Evolutionary conservation across 164 flowering plant genomes (phyloP).

Genomic region (Stephania japonica): DNA sequence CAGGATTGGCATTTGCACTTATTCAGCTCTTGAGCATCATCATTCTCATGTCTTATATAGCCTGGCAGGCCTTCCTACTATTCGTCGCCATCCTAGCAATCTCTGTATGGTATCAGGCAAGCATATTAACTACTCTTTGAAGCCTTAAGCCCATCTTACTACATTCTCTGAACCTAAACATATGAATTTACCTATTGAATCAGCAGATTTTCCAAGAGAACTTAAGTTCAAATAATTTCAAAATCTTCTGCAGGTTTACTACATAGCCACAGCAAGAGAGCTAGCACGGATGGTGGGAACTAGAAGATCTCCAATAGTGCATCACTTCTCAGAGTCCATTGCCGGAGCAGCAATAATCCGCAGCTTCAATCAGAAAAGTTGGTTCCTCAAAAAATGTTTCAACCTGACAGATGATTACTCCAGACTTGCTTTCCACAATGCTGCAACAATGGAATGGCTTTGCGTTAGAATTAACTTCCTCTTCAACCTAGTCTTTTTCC

Average conservation of each 20-base stretch:
- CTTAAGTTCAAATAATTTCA: neutral
- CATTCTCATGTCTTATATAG: slow-evolving; percentile 61
- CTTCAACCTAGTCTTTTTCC: slow-evolving; percentile 67
- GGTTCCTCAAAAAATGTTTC: slow-evolving; percentile 37
- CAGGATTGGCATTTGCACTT: slow-evolving; percentile 70
- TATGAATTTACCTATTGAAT: neutral
- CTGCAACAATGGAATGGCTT: slow-evolving; percentile 81
- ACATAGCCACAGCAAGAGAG: slow-evolving; percentile 70
- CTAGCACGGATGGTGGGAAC: slow-evolving; percentile 72
- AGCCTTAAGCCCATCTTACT: neutral
- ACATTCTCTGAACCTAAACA: neutral
- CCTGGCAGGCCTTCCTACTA: slow-evolving; percentile 66
- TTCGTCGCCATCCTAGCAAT: slow-evolving; percentile 44
- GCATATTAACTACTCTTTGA: slow-evolving; percentile 8
- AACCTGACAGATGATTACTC: slow-evolving; percentile 57
- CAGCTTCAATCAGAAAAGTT: slow-evolving; percentile 62
- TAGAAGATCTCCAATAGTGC: slow-evolving; percentile 64
- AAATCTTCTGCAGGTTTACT: slow-evolving; percentile 26
- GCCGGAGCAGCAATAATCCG: slow-evolving; percentile 60
- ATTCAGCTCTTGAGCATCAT: slow-evolving; percentile 69
- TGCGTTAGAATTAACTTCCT: slow-evolving; percentile 63
- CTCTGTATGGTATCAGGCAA: slow-evolving; percentile 80
- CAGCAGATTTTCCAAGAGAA: too few relatives aligned
- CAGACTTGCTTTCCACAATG: slow-evolving; percentile 54
- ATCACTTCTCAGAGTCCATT: slow-evolving; percentile 71